Base-by-base conservation (phyloP, 2,329 filamentous ascomycete genomes). In the Lasiodiplodia sp. region DNA sequence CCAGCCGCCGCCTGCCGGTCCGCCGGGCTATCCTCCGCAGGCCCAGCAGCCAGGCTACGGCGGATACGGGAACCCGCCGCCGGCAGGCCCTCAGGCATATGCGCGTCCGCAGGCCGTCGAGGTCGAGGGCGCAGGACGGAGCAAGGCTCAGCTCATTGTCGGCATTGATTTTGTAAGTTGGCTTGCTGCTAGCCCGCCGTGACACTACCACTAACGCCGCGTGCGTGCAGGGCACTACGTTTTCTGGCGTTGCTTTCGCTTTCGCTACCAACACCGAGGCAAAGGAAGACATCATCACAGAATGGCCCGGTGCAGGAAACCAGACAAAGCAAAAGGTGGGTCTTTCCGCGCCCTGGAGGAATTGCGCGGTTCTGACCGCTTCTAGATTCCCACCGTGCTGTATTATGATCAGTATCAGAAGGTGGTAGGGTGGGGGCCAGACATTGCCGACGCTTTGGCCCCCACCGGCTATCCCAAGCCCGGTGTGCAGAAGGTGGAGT, bases 401-500 rank as follows among this genome's bases (percentile, higher is more conserved):
- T 99, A 99, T 85, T 99, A 99, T 79, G 96, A 99, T 79, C 95
- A 98, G 82, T 97, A 97, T 81, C 96, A 99, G 78, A 97, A 98
- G 82, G 96, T 99, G 60, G 96, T 98, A n/a, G 96, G 96, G 75
- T 99, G 96, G 96, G 96, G 96, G 71, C 94, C 95, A 68, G 96
- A 99, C 85, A 98, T 98, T 75, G 93, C 96, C 70, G 95, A 98
- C 82, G 96, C 96, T 72, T 88, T 98, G 72, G 95, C 96, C 66
- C 96, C 96, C 37, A 98, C 96, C 51, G 96, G 96, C 71, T 98
- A 98, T 81, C 96, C 96, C 74, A 98, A 98, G 85, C 93, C 93
- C 40, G 95, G 95, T 72, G 95, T 99, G 74, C 96, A 98, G 82
- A 98, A 98, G 84, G 95, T 98, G 28, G 96, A 98, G 84, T 99